phyloP scores from a whole-genome alignment of 2,329 filamentous ascomycete species.

The Claviceps sp. region DNA sequence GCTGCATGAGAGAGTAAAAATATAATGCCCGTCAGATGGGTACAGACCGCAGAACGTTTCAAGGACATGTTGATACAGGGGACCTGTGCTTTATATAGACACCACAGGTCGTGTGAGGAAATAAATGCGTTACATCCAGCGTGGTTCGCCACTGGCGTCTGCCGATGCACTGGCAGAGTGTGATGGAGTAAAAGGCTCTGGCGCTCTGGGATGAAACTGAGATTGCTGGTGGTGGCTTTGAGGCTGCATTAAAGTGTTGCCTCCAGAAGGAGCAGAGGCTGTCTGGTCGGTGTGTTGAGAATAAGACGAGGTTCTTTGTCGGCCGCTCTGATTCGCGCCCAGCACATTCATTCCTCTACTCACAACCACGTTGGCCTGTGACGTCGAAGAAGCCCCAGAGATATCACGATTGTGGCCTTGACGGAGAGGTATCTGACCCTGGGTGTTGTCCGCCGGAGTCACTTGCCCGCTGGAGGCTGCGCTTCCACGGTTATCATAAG shows the following conservation, averaged over 20 bases:
- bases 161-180: constrained; percentile 13
- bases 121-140: constrained; percentile 24
- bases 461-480: constrained; percentile 33
- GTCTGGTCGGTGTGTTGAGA: constrained; percentile 23
- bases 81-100: constrained; percentile 12
- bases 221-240: constrained; percentile 10
- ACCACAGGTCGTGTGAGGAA: constrained; percentile 10
- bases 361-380: constrained; percentile 16
- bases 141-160: constrained; percentile 20
- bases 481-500: constrained; percentile 37
- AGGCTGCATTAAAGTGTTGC: constrained; percentile 16
- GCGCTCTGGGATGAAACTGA: constrained; percentile 16
- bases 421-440: constrained; percentile 40
- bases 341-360: constrained; percentile 13
- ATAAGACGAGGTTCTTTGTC: constrained; percentile 18
- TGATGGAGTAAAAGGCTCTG: constrained; percentile 14
- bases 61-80: constrained; percentile 16
- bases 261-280: constrained; percentile 14
- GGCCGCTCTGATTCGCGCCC: constrained; percentile 12
- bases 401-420: constrained; percentile 28
- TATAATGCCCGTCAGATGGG: constrained; percentile 11
- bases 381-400: constrained; percentile 25
- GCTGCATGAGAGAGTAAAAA: constrained; percentile 15
- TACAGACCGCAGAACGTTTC: constrained; percentile 10
- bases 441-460: constrained; percentile 38